Conservation (phyloP, 139 green algal species). For the Closterium sp. region DNA sequence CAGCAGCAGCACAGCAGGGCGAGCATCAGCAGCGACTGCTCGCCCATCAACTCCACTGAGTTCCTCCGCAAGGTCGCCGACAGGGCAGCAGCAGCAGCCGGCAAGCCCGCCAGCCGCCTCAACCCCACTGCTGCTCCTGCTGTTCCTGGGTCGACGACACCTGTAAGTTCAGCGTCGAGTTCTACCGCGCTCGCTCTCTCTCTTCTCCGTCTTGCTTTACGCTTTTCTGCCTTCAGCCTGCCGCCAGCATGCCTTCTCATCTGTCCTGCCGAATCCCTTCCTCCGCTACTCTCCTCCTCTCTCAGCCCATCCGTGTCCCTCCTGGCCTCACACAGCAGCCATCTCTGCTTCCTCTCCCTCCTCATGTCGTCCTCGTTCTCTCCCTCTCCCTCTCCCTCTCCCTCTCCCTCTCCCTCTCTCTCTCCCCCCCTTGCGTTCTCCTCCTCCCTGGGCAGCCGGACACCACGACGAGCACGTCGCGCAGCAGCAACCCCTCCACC, state of each 20-base stretch:
- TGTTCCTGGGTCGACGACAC: neutral
- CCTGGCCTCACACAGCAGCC: no score
- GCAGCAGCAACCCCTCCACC: neutral
- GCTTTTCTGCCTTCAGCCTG: no score
- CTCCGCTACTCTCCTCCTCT: neutral
- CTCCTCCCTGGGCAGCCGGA: neutral
- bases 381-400: neutral
- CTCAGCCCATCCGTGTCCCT: neutral
- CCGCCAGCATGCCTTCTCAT: no score
- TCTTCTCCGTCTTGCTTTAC: no score
- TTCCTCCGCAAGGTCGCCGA: slow-evolving; percentile 9
- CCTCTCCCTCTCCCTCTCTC: neutral
- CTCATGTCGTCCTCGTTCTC: neutral
- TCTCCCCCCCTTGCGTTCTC: no score
- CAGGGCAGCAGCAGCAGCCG: neutral
- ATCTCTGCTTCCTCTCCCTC: no score
- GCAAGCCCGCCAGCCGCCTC: neutral
- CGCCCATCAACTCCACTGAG: neutral
- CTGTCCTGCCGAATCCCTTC: neutral
- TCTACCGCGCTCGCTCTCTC: no score
- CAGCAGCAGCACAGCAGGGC: neutral
- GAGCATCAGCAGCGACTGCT: neutral
- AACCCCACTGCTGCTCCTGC: neutral
- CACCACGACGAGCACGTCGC: neutral
- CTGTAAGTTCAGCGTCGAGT: neutral